phyloP scores from a whole-genome alignment of 805 yeast species.

The Zygoascus bituminiphila region DNA sequence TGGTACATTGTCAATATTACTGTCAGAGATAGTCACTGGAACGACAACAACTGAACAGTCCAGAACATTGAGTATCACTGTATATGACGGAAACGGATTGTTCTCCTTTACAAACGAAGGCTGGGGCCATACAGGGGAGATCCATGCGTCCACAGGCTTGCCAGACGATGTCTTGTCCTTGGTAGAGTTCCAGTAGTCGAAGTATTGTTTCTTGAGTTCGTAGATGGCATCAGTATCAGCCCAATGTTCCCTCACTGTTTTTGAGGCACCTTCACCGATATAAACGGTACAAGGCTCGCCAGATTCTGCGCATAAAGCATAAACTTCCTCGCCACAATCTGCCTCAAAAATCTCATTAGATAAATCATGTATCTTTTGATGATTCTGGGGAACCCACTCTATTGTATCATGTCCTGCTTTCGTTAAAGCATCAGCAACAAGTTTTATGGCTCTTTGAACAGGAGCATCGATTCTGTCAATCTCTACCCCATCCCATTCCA shows the following conservation, averaged over 20 bases:
- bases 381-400: conserved; percentile 15
- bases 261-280: background rate
- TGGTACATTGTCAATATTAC: conserved; percentile 37
- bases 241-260: conserved; percentile 10
- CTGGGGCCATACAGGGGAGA: conserved; percentile 11
- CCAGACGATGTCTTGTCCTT: conserved; percentile 3
- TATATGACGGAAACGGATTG: conserved; percentile 43
- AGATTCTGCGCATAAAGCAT: background rate
- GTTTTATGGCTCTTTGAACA: conserved; percentile 37
- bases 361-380: background rate
- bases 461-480: conserved; percentile 44
- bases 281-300: conserved; percentile 5
- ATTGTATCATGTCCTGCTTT: conserved; percentile 20
- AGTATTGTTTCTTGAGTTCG: conserved; percentile 27
- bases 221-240: conserved; percentile 8
- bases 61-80: conserved; percentile 14
- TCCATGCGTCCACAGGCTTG: conserved; percentile 11
- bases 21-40: conserved; percentile 25
- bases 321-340: conserved; percentile 4
- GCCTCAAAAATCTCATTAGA: background rate
- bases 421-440: conserved; percentile 21
- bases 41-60: conserved; percentile 16
- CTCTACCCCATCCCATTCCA: conserved; percentile 33
- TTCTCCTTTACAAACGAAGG: conserved; percentile 10
- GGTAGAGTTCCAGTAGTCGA: conserved; percentile 36